A percentile compares a stretch with the other conserved stretches of the same genome.
phyloP scores from a whole-genome alignment of 805 yeast genomes.

The Starmera quercuum region DNA sequence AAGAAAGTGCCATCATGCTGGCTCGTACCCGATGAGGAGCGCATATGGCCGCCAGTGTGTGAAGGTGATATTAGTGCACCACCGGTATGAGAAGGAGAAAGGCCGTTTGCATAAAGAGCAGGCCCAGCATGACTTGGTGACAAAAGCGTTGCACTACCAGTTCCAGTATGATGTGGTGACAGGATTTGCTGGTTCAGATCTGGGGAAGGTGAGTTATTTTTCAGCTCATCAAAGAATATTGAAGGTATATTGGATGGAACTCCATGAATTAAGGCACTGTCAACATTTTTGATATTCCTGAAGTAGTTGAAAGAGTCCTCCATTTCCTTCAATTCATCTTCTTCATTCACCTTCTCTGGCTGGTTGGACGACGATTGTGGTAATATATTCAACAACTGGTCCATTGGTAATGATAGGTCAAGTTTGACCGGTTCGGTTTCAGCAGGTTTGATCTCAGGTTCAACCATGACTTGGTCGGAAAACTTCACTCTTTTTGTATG shows the following conservation, averaged over 20 bases:
- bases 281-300: constrained; percentile 65
- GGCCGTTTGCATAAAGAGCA: constrained; percentile 17
- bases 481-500: constrained; percentile 60
- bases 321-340: constrained; percentile 65
- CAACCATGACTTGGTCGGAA: constrained; percentile 46
- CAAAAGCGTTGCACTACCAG: constrained; percentile 11
- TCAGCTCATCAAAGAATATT: constrained; percentile 22
- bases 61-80: constrained; percentile 9
- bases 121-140: constrained; percentile 15
- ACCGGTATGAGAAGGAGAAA: constrained; percentile 1
- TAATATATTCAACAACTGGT: constrained; percentile 49
- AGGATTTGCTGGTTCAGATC: constrained; percentile 22
- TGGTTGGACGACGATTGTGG: constrained; percentile 22
- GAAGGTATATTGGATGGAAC: constrained; percentile 48
- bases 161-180: constrained; percentile 22
- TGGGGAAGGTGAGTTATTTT: constrained; percentile 11
- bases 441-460: constrained; percentile 10
- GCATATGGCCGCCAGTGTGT: background rate
- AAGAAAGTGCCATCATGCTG: constrained; percentile 4
- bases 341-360: constrained; percentile 50
- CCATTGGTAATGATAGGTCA: constrained; percentile 71
- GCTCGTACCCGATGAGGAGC: too few species aligned
- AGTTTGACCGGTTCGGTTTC: constrained; percentile 23
- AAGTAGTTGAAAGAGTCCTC: constrained; percentile 69
- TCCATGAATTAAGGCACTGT: constrained; percentile 69